Conservation (phyloP, 2,329 filamentous ascomycete species). For the Calonectria multiphialidica region DNA sequence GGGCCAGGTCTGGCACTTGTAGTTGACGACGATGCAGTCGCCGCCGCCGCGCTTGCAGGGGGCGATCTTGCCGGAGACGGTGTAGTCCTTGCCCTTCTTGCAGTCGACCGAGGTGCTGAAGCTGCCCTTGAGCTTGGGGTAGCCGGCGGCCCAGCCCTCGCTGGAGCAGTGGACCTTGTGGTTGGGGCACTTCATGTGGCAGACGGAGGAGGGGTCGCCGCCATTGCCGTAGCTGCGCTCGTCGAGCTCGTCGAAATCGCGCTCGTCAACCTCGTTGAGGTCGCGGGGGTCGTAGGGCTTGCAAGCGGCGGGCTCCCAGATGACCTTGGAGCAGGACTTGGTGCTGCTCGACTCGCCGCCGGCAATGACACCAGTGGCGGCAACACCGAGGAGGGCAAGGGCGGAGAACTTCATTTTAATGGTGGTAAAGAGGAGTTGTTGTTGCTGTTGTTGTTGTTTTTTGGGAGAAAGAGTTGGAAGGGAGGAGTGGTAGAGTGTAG, state of each 20-base stretch:
- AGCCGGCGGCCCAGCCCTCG: slow-evolving; percentile 26
- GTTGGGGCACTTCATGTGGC: slow-evolving; percentile 35
- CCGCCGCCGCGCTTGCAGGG: slow-evolving; percentile 20
- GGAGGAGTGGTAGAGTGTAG: neutral
- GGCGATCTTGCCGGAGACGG: slow-evolving; percentile 27
- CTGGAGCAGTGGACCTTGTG: slow-evolving; percentile 34
- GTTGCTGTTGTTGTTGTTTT: too few relatives aligned
- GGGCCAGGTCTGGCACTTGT: slow-evolving; percentile 26
- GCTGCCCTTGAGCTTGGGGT: slow-evolving; percentile 21
- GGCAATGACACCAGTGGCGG: slow-evolving; percentile 32
- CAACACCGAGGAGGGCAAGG: slow-evolving; percentile 19
- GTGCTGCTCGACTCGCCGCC: neutral
- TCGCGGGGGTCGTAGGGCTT: slow-evolving; percentile 23
- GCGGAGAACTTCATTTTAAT: neutral
- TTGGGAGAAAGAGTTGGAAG: neutral
- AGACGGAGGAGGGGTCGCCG: slow-evolving; percentile 1
- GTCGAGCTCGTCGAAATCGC: neutral
- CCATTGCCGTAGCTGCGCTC: slow-evolving; percentile 1
- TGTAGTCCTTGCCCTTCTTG: slow-evolving; percentile 29
- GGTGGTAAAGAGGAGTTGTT: neutral
- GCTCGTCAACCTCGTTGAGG: slow-evolving; percentile 7
- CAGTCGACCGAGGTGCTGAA: slow-evolving; percentile 25
- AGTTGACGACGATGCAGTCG: slow-evolving; percentile 31
- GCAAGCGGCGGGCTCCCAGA: slow-evolving; percentile 22
- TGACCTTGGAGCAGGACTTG: slow-evolving; percentile 20